A percentile compares a stretch with the other conserved stretches of the same genome.
Evolutionary conservation across 164 flowering plant species (phyloP).

Genomic region (Dillenia suffruticosa): DNA sequence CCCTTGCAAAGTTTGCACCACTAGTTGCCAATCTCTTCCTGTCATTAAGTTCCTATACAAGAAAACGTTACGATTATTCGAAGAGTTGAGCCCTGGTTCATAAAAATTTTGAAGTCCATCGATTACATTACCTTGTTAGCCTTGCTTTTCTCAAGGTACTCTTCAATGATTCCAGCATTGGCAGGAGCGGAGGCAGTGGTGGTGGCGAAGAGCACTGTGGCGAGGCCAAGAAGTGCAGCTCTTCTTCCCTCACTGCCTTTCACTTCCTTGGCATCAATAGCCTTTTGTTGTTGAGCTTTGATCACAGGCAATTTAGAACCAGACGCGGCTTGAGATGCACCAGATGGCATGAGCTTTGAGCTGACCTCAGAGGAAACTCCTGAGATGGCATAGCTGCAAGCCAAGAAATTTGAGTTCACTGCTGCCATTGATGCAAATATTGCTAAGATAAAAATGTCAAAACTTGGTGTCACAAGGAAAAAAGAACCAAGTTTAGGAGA

Average conservation of each 20-base stretch:
- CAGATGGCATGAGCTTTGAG: slow-evolving; percentile 38
- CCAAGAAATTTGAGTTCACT: slow-evolving; percentile 77
- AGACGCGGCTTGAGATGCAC: slow-evolving; percentile 19
- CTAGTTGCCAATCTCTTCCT: slow-evolving; percentile 95
- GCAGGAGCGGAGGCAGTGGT: slow-evolving; percentile 59
- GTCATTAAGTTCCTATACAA: slow-evolving; percentile 81
- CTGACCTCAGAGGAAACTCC: slow-evolving; percentile 44
- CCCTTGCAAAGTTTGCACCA: slow-evolving; percentile 95
- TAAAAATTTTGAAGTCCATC: too few species aligned
- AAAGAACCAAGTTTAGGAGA: background rate
- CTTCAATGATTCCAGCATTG: slow-evolving; percentile 80
- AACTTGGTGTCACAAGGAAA: background rate
- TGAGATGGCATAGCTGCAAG: slow-evolving; percentile 73
- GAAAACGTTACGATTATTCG: background rate
- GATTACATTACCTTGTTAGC: slow-evolving; percentile 67
- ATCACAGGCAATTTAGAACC: slow-evolving; percentile 49
- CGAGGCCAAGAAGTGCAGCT: slow-evolving; percentile 60
- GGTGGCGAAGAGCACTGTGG: slow-evolving; percentile 59
- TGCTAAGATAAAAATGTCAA: too few species aligned
- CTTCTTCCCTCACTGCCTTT: slow-evolving; percentile 52
- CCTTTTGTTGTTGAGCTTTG: slow-evolving; percentile 42
- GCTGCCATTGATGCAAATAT: slow-evolving; percentile 49
- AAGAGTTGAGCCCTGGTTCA: too few species aligned
- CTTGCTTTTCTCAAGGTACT: slow-evolving; percentile 89
- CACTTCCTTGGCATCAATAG: slow-evolving; percentile 20